Base-by-base conservation (phyloP, 768 basidiomycete species). In the Pulveroboletus frians region DNA sequence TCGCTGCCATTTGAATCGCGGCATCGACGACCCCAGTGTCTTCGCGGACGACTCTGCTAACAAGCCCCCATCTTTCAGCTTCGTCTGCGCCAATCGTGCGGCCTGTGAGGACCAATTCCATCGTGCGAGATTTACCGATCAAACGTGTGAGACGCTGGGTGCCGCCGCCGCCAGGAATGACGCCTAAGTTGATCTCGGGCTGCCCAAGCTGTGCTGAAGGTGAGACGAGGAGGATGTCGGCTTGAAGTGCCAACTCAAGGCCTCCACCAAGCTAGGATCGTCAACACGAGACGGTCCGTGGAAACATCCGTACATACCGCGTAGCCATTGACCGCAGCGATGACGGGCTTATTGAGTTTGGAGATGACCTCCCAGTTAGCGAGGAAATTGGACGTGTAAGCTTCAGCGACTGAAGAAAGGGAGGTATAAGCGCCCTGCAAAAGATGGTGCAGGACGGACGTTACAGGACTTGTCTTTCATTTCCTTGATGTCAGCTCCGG, bases 401-500 rank as follows among this genome's bases (percentile, higher is more conserved):
- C 92, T 50, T 94, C 89, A n/a, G 86, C 73, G 62, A 84, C 91
- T 92, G 61, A 21, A 29, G 23, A 36, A 20, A 20, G 40, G 18
- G 23, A 6, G 10, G 27, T 26, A 6, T 48, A 39, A 50, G 20
- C 20, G 49, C 9, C 40, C 8, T 9, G 32, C n/a, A 26, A 14
- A 5, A 2, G 10, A 17, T 13, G 9, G 31, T 9, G 29, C 39
- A 38, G 14, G 18, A 5, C 9, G 13, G 23, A 69, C 81, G n/a
- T 63, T 61, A 92, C 92, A 96, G 51, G 83, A 73, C 71, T 93
- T 93, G 71, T 94, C 90, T 69, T 92, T 93, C 95, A 98, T 98
- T 71, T 98, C 93, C 73, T 96, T 97, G 71, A 99, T 97, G 69
- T 99, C 95, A 18, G 95, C 95, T 3, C 95, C 93, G 59, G 93